Evolutionary conservation across 345 rosid species (phyloP).

Genomic region (Populus davidiana): DNA sequence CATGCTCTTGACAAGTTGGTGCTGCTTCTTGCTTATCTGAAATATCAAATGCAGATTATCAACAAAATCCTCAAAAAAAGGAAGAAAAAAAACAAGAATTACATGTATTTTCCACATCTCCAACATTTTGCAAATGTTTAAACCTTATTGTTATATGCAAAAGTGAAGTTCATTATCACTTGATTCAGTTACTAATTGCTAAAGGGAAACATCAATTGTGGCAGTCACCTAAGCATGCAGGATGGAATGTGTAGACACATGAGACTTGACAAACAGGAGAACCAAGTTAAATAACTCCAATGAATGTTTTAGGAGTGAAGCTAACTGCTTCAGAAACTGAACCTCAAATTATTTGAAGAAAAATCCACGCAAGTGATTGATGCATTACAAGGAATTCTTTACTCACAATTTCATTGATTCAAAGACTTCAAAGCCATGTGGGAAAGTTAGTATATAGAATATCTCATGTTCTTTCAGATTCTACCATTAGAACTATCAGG

Average conservation of each 20-base stretch:
- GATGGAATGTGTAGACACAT: neutral
- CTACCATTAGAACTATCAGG: no score
- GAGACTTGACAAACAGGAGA: neutral
- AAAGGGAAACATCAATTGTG: neutral
- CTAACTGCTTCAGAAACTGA: neutral
- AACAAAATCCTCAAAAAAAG: constrained; percentile 22
- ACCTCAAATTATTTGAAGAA: neutral
- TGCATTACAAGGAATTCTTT: neutral
- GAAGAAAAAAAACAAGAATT: neutral
- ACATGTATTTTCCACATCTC: neutral
- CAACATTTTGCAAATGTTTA: neutral
- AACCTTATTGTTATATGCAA: neutral
- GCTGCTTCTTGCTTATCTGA: constrained; percentile 96
- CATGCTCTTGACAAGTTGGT: constrained; percentile 78
- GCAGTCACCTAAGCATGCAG: neutral
- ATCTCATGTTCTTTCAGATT: no score
- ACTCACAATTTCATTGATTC: no score
- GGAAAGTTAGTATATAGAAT: no score
- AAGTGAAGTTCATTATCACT: neutral
- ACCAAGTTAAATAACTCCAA: neutral
- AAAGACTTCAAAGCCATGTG: no score
- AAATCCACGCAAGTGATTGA: neutral
- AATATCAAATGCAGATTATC: constrained; percentile 24
- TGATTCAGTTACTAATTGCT: neutral
- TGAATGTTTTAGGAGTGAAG: neutral